Evolutionary conservation across 345 rosid species (phyloP), one percentile per base, ranked within the genome.

Genomic region (Salix dunnii): DNA sequence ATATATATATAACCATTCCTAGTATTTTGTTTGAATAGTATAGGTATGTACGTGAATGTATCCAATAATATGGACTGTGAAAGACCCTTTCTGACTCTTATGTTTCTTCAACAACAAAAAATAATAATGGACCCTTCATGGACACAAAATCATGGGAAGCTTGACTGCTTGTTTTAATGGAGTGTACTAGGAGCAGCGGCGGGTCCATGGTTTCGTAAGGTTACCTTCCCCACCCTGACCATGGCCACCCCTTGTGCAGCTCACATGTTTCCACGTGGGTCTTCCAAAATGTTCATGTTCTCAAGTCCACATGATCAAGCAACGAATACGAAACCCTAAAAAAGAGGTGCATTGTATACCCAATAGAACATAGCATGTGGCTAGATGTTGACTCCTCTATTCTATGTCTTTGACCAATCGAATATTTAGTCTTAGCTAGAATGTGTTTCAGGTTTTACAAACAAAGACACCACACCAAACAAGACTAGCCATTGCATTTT

Each of bases 191-290:
- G 2, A 2, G 27, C 66, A 33, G 36, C 6, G 0, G 5, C 6
- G 36, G 36, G 66, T 63, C 73, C 76, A 51, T 51, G 62, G 16
- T 36, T 10, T 11, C 13, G 42, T 21, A 67, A 61, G 49, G 81
- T 17, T 74, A n/a, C 33, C 21, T 14, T 36, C 60, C 71, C 68
- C 53, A 21, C 61, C 49, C 76, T 72, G 73, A 74, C 72, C 79
- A 76, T 82, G 84, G 70, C 78, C 74, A 74, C 74, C 75, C 71
- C 80, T 79, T 83, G 84, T 81, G 85, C 79, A 82, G 3, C 48
- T 80, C 87, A 84, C 90, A 87, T 85, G 90, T 77, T 42, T 73
- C 73, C 87, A 86, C 81, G 89, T 88, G 86, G 84, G 79, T 64
- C 81, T 78, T 75, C 79, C 80, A 67, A 76, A 74, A 10, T 80